A percentile compares a stretch with the other conserved stretches of the same genome.
phyloP scores from a whole-genome alignment of 2,329 filamentous ascomycete species.

The Volutella citrinella region DNA sequence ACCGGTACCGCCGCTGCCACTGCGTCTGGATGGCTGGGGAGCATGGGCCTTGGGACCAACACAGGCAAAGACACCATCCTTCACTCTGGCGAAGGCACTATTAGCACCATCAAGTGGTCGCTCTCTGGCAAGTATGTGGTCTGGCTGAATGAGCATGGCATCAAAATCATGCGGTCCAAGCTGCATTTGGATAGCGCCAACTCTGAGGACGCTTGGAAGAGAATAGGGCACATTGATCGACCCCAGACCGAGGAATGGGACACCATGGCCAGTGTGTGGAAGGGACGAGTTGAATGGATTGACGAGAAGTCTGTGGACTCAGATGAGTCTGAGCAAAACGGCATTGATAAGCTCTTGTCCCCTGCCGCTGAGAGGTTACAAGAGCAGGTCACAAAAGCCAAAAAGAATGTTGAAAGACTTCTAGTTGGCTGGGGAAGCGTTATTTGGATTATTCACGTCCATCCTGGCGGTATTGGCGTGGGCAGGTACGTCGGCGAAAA shows the following conservation, averaged over 20 bases:
- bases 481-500: constrained; percentile 68
- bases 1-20: constrained; percentile 77
- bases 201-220: constrained; percentile 85
- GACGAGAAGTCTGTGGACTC: constrained; percentile 76
- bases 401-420: constrained; percentile 66
- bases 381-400: constrained; percentile 46
- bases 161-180: constrained; percentile 95
- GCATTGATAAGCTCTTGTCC: constrained; percentile 35
- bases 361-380: constrained; percentile 46
- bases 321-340: constrained; percentile 55
- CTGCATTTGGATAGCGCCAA: constrained; percentile 74
- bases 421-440: constrained; percentile 95
- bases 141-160: constrained; percentile 95
- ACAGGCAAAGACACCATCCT: constrained; percentile 81
- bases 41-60: constrained; percentile 75
- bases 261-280: constrained; percentile 96
- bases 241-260: constrained; percentile 88
- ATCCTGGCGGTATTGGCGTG: constrained; percentile 65
- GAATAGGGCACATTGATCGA: constrained; percentile 87
- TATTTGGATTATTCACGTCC: constrained; percentile 92
- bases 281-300: constrained; percentile 88
- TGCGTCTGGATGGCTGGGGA: constrained; percentile 87
- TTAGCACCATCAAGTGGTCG: constrained; percentile 93
- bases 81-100: constrained; percentile 88
- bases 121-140: constrained; percentile 86